Base-by-base conservation (phyloP, 306 rosid species). In the Lathyrus sativus region DNA sequence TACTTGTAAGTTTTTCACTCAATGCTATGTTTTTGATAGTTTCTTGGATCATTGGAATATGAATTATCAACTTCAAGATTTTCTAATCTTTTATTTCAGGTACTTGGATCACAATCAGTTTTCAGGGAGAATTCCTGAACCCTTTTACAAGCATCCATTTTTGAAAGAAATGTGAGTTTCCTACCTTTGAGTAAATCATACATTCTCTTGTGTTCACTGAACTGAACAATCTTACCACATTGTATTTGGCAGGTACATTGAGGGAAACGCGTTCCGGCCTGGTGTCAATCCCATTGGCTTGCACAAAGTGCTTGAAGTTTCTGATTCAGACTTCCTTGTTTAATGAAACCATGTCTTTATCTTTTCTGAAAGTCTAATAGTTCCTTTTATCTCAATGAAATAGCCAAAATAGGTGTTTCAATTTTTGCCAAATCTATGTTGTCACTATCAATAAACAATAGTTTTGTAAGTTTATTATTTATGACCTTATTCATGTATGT, bases 51-150 rank as follows among this genome's bases (percentile, higher is more conserved):
- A 9, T 17, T 17, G 55, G 24, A 76, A 15, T 28, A 35, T 42
- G 4, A n/a, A 22, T 53, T 39, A 42, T 37, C 8, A 46, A 43
- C 62, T 68, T 50, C 38, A 68, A 45, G 31, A 28, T 48, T 14
- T 5, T 44, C 14, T 4, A 15, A 53, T 65, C 9, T 41, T 35
- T 48, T 45, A n/a, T 76, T 71, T 65, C 82, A 95, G 99, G 85
- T 95, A 90, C 82, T 81, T 95, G 91, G 96, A 88, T 80, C 97
- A 90, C 85, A 95, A 95, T 76, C 99, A 90, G 79, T 95, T 95
- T 75, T 78, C 91, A 5, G 99, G 99, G 78, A 90, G 97, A 85
- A 95, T 95, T 74, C 87, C 97, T 3, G 88, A 87, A 55, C 84
- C 86, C 76, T 90, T 90, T 75, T 95, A 95, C 64, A 95, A 90